phyloP scores from a whole-genome alignment of 2,329 filamentous ascomycete species.

The Didymellaceae sp. region DNA sequence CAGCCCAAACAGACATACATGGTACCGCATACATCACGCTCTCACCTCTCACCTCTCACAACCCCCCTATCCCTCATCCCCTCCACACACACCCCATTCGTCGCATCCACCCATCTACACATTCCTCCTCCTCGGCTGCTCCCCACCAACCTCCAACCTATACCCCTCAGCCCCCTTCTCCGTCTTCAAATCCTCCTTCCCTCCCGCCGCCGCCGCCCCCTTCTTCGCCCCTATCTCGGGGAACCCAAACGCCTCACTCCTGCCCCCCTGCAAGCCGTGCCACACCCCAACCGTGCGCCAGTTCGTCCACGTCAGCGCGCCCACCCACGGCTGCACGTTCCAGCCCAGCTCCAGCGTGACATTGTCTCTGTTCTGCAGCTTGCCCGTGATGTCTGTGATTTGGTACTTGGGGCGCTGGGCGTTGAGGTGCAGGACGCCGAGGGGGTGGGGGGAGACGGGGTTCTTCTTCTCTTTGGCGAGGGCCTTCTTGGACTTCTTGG shows the following conservation, averaged over 20 bases:
- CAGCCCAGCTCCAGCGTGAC: constrained; percentile 85
- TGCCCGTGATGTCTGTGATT: constrained; percentile 86
- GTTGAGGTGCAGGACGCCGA: constrained; percentile 76
- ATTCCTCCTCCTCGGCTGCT: constrained; percentile 34
- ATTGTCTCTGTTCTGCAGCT: constrained; percentile 74
- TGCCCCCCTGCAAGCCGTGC: constrained; percentile 69
- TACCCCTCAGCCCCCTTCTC: constrained; percentile 58
- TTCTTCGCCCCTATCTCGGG: constrained; percentile 72
- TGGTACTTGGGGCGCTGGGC: constrained; percentile 96
- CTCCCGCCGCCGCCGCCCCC: constrained; percentile 56
- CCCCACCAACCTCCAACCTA: constrained; percentile 49
- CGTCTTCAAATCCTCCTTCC: constrained; percentile 56
- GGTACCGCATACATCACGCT: too few species aligned
- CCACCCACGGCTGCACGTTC: constrained; percentile 98
- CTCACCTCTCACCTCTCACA: neutral
- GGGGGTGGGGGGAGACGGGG: constrained; percentile 45
- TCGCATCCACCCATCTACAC: neutral
- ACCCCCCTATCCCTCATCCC: neutral
- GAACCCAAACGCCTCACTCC: constrained; percentile 68
- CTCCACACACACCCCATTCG: neutral
- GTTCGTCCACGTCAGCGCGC: constrained; percentile 78
- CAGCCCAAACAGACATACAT: too few species aligned
- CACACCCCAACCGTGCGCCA: constrained; percentile 62
- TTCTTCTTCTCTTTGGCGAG: constrained; percentile 19
- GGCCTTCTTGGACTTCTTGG: constrained; percentile 27